Evolutionary conservation across 2,329 filamentous ascomycete species (phyloP).

Genomic region (Aspergillus uvarum): DNA sequence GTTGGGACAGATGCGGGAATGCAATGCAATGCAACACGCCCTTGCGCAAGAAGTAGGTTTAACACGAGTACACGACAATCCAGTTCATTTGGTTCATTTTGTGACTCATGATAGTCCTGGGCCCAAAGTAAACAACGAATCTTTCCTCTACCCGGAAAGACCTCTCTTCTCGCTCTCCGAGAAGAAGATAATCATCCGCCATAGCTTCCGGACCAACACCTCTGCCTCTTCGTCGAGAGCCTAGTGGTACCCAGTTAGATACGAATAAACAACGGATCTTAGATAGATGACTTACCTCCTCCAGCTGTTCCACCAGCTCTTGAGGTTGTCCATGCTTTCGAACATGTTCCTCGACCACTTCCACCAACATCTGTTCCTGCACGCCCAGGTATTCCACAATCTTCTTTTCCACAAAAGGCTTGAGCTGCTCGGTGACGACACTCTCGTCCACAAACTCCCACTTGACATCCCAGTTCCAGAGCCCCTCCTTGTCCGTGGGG

Average conservation of each 20-base stretch:
- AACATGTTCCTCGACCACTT: constrained; percentile 86
- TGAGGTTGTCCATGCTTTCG: constrained; percentile 71
- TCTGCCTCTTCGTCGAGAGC: constrained; percentile 94
- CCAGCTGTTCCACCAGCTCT: constrained; percentile 79
- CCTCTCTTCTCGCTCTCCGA: constrained; percentile 92
- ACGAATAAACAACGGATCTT: not conserved
- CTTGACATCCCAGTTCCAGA: constrained; percentile 90
- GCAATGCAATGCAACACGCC: not conserved
- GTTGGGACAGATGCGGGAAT: not conserved
- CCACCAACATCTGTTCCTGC: constrained; percentile 92
- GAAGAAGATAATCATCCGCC: constrained; percentile 98
- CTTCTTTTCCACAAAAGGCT: constrained; percentile 97
- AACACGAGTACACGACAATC: not conserved
- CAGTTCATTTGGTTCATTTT: not conserved
- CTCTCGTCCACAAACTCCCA: constrained; percentile 88
- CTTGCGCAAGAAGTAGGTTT: not conserved
- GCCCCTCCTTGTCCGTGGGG: constrained; percentile 76
- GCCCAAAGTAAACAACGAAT: not conserved
- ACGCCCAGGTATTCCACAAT: constrained; percentile 95
- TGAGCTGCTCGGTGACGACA: constrained; percentile 79
- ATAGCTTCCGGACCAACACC: constrained; percentile 90
- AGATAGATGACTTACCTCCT: constrained; percentile 60
- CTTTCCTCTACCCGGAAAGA: constrained; percentile 59
- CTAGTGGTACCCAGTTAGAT: constrained; percentile 42
- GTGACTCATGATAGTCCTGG: not conserved